Evolutionary conservation across 371 early-diverging fungal genomes (phyloP).

Genomic region (Actinomortierella wolfii): DNA sequence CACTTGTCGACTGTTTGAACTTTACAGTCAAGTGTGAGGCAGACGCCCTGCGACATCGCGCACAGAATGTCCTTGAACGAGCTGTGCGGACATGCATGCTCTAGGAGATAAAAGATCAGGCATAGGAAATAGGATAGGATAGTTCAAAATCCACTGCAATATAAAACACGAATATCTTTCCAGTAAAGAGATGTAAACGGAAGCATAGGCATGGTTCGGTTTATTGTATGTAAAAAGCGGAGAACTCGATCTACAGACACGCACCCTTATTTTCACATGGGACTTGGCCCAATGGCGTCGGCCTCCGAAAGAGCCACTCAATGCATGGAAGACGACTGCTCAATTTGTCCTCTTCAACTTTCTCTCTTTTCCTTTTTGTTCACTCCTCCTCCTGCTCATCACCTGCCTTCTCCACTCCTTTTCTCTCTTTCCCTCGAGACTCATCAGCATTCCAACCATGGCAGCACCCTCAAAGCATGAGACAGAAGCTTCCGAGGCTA

Average conservation of each 20-base stretch:
- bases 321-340: too few relatives aligned
- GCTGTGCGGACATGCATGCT: slow-evolving; percentile 43
- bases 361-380: neutral
- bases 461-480: slow-evolving; percentile 41
- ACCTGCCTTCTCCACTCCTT: neutral
- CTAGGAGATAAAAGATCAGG: neutral
- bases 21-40: slow-evolving; percentile 45
- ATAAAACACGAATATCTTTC: neutral
- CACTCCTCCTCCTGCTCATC: neutral
- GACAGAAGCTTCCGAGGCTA: slow-evolving; percentile 14
- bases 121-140: too few relatives aligned
- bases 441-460: slow-evolving; percentile 13
- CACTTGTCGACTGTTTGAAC: slow-evolving; percentile 51
- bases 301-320: too few relatives aligned
- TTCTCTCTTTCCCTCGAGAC: neutral
- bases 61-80: slow-evolving; percentile 43
- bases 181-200: neutral
- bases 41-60: slow-evolving; percentile 38
- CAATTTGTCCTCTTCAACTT: slow-evolving; percentile 1
- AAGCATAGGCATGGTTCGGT: neutral
- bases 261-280: too few relatives aligned
- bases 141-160: too few relatives aligned
- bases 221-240: neutral
- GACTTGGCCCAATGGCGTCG: too few relatives aligned
- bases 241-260: too few relatives aligned